Evolutionary conservation across 768 basidiomycete species (phyloP).

Genomic region (Grammothele lineata): DNA sequence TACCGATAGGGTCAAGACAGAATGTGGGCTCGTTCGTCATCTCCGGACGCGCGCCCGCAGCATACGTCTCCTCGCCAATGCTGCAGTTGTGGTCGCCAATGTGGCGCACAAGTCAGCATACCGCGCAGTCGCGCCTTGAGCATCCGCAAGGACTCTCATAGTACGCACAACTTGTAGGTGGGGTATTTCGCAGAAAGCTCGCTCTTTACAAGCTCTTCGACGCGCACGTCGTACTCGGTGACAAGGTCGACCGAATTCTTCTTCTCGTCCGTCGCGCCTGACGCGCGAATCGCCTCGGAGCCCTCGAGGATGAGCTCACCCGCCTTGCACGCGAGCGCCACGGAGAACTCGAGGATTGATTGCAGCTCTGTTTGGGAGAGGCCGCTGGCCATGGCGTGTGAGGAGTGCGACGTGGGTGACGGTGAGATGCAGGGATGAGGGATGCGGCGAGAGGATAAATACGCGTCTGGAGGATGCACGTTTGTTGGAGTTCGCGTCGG

Average conservation of each 20-base stretch:
- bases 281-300: conserved; percentile 64
- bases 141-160: background rate
- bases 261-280: conserved; percentile 67
- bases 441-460: background rate
- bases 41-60: conserved; percentile 61
- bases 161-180: conserved; percentile 73
- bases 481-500: background rate
- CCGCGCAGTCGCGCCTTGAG: no score
- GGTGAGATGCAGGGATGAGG: background rate
- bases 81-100: conserved; percentile 34
- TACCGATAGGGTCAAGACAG: conserved; percentile 94
- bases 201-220: conserved; percentile 78
- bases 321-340: conserved; percentile 67
- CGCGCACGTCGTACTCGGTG: conserved; percentile 89
- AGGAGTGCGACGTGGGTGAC: background rate
- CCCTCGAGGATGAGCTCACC: conserved; percentile 76
- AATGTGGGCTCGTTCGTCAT: conserved; percentile 90
- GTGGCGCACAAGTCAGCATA: background rate
- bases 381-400: conserved; percentile 27
- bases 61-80: conserved; percentile 93
- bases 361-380: conserved; percentile 45
- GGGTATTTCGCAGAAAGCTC: conserved; percentile 68
- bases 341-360: conserved; percentile 63
- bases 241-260: conserved; percentile 94
- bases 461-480: background rate